Evolutionary conservation across 306 rosid species (phyloP), one percentile per base, ranked within the genome.

Genomic region (Trichosanthes cucumerina): DNA sequence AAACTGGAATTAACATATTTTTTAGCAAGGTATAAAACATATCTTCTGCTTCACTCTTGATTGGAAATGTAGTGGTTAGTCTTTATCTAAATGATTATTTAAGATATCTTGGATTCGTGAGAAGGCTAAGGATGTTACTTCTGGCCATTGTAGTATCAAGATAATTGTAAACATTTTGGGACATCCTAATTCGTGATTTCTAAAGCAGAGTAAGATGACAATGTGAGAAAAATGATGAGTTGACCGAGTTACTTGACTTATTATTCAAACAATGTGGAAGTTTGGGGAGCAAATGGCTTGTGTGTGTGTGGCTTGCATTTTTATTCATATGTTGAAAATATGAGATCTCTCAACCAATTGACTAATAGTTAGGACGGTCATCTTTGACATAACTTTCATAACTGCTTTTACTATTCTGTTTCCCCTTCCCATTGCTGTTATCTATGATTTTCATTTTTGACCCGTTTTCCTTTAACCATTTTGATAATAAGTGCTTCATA

Each of bases 1-100:
- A 96, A 87, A 96, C 98, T 46, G 99, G 93, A 81, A 90, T 96
- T 49, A 88, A 83, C 84, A 90, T 96, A 14, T 96, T 92, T 84
- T 93, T 96, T n/a, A 81, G 91, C 84, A 96, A 96, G 98, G 99
- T 96, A 85, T 24, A 68, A 77, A 75, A 19, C 23, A 6, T 46
- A 82, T 31, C 36, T 19, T 46, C 65, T 72, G 19, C n/a, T 66
- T 39, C 31, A 9, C 24, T 73, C 33, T 44, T 72, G 53, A 47
- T 47, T 72, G 58, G 5, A 26, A 72, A 9, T 24, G 57, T 47
- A 72, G 57, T 72, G 43, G 43, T 47, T 21, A 72, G 59, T 72
- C 15, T 14, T 71, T n/a, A 15, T 14, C 19, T 71, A 5, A 44
- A 44, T 24, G 76, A 44, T 68, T 68, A 34, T 41, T 10, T 41